A percentile compares a stretch with the other conserved stretches of the same genome.
phyloP scores from a whole-genome alignment of 1,284 basidiomycete species.

The Naganishia sp. region DNA sequence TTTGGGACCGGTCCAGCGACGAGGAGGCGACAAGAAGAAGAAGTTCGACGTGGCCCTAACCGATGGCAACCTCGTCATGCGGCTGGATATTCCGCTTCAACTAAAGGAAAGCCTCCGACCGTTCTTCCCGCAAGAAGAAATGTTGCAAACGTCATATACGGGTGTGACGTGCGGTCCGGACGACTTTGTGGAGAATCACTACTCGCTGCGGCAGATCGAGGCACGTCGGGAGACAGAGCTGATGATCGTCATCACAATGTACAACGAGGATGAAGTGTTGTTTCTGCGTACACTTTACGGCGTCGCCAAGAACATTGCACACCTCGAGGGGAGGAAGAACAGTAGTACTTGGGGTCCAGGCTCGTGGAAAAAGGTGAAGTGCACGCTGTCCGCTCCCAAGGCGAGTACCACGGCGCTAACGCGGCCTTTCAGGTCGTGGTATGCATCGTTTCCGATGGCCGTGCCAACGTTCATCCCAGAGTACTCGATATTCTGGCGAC shows the following conservation, averaged over 20 bases:
- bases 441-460: constrained; percentile 92
- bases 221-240: constrained; percentile 81
- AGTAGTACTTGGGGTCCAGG: constrained; percentile 94
- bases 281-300: constrained; percentile 95
- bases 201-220: constrained; percentile 82
- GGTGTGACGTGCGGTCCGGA: constrained; percentile 93
- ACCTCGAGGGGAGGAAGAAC: constrained; percentile 89
- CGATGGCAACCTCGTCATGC: constrained; percentile 78
- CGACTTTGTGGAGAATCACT: constrained; percentile 79
- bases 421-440: constrained; percentile 71
- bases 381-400: neutral
- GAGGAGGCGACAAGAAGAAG: constrained; percentile 61
- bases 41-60: constrained; percentile 55
- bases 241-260: constrained; percentile 96
- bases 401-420: constrained; percentile 14
- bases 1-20: constrained; percentile 69
- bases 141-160: constrained; percentile 56
- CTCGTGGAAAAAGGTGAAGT: constrained; percentile 87
- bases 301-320: constrained; percentile 86
- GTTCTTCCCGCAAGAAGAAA: neutral
- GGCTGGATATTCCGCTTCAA: constrained; percentile 69
- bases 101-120: constrained; percentile 15
- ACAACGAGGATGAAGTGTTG: constrained; percentile 90
- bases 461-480: constrained; percentile 86
- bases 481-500: constrained; percentile 78